Percentiles rank a stretch among this genome's conserved stretches.
Evolutionary conservation across 768 basidiomycete species (phyloP).

Genomic region (Macrolepiota fuliginosa): DNA sequence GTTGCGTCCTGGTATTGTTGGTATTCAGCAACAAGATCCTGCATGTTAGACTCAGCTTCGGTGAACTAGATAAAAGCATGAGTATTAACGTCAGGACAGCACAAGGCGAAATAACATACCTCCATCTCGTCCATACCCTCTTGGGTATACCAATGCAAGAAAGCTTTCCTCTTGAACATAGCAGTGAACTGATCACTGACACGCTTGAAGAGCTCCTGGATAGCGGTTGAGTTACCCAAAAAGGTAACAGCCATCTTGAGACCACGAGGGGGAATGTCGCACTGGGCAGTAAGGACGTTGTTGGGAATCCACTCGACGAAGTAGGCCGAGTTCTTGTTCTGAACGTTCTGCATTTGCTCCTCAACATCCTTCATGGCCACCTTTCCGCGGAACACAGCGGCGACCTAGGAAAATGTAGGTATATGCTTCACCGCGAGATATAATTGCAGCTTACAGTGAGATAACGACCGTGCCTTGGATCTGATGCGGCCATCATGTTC

Average conservation of each 20-base stretch:
- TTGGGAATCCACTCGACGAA: conserved; percentile 99
- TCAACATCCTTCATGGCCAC: conserved; percentile 99
- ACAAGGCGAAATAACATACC: conserved; percentile 30
- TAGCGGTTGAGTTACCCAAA: conserved; percentile 95
- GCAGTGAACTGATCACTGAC: conserved; percentile 98
- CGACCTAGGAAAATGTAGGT: conserved; percentile 47
- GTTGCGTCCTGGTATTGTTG: conserved; percentile 95
- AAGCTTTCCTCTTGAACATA: conserved; percentile 99
- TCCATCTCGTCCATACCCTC: conserved; percentile 99
- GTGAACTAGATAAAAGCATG: conserved; percentile 60
- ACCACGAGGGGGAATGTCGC: conserved; percentile 95
- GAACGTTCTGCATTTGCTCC: conserved; percentile 97
- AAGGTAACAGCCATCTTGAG: conserved; percentile 98
- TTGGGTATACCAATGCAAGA: conserved; percentile 99
- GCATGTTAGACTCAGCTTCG: conserved; percentile 99
- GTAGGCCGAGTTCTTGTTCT: conserved; percentile 97
- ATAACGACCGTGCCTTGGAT: conserved; percentile 96
- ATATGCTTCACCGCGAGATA: background rate
- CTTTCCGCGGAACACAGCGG: conserved; percentile 98
- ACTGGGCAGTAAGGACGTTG: conserved; percentile 97
- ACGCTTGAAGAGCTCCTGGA: conserved; percentile 98
- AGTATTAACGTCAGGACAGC: background rate
- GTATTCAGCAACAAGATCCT: conserved; percentile 97
- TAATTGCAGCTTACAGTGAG: conserved; percentile 64
- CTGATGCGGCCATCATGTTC: conserved; percentile 99